These are phyloP conservation scores for Grosmannia clavigera DNA, from an alignment of 2,329 filamentous ascomycete genomes.

Conservation along the genomic window DNA sequence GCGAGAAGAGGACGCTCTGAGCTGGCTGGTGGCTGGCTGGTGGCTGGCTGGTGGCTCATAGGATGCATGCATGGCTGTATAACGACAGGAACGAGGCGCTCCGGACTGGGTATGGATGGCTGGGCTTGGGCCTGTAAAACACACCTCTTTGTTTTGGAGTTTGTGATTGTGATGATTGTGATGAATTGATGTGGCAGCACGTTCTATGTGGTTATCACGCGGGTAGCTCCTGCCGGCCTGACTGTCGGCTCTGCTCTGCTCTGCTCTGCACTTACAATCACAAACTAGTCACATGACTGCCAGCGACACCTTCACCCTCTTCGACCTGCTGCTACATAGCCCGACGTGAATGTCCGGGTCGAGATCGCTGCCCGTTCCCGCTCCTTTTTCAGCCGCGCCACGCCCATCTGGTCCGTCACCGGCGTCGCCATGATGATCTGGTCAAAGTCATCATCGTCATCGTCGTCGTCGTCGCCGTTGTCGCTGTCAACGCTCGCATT, in stretches of 20 bases:
- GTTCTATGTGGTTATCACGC: too few relatives aligned
- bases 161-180: too few relatives aligned
- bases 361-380: slow-evolving; percentile 33
- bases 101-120: neutral
- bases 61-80: neutral
- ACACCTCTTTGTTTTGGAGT: too few relatives aligned
- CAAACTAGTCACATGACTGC: neutral
- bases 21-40: too few relatives aligned
- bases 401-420: slow-evolving; percentile 71
- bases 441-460: slow-evolving; percentile 72
- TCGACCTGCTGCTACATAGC: slow-evolving; percentile 29
- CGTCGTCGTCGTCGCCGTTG: slow-evolving; percentile 49
- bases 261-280: neutral
- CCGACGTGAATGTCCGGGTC: slow-evolving; percentile 39
- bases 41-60: too few relatives aligned
- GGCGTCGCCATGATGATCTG: slow-evolving; percentile 86
- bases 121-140: neutral
- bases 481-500: slow-evolving; percentile 31
- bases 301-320: neutral
- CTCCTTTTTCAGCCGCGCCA: slow-evolving; percentile 44
- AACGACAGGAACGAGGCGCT: neutral
- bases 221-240: too few relatives aligned
- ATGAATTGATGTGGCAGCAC: too few relatives aligned
- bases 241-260: too few relatives aligned
- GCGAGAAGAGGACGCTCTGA: slow-evolving; percentile 52